Conservation (phyloP, 148 eudicot genomes). For the Nepenthes mirabilis region DNA sequence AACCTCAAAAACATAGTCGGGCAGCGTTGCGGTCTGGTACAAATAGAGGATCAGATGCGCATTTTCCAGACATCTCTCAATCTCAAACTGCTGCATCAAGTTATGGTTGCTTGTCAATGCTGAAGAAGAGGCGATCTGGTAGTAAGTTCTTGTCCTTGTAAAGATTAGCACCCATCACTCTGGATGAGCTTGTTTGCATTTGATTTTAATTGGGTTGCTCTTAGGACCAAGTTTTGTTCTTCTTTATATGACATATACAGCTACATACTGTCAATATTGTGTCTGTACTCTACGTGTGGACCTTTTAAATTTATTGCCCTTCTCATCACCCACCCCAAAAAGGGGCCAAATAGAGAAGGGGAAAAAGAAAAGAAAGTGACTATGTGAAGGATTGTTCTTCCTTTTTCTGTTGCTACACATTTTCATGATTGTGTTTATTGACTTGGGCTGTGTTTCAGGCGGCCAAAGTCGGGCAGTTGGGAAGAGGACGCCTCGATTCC, state of each 20-base stretch:
- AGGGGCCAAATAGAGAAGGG: too few relatives aligned
- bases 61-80: constrained; percentile 24
- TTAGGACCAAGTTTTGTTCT: too few relatives aligned
- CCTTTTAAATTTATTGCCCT: too few relatives aligned
- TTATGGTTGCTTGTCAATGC: constrained; percentile 60
- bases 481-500: constrained; percentile 92
- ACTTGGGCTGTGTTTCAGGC: constrained; percentile 27
- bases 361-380: too few relatives aligned
- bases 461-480: constrained; percentile 86
- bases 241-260: too few relatives aligned
- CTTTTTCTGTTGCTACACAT: too few relatives aligned
- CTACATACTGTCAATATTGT: too few relatives aligned
- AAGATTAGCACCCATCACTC: not conserved
- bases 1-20: constrained; percentile 63
- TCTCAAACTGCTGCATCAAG: constrained; percentile 41
- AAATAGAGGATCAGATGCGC: constrained; percentile 31
- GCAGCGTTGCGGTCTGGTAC: constrained; percentile 37
- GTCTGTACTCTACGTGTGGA: too few relatives aligned
- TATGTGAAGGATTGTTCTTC: too few relatives aligned
- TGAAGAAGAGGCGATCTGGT: constrained; percentile 69
- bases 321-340: too few relatives aligned
- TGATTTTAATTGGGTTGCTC: too few relatives aligned
- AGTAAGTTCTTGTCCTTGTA: constrained; percentile 35
- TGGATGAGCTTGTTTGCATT: not conserved
- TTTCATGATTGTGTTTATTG: constrained; percentile 3